Evolutionary conservation across 2,329 filamentous ascomycete species (phyloP), one percentile per base, ranked within the genome.

Genomic region (Penicillium sp.): DNA sequence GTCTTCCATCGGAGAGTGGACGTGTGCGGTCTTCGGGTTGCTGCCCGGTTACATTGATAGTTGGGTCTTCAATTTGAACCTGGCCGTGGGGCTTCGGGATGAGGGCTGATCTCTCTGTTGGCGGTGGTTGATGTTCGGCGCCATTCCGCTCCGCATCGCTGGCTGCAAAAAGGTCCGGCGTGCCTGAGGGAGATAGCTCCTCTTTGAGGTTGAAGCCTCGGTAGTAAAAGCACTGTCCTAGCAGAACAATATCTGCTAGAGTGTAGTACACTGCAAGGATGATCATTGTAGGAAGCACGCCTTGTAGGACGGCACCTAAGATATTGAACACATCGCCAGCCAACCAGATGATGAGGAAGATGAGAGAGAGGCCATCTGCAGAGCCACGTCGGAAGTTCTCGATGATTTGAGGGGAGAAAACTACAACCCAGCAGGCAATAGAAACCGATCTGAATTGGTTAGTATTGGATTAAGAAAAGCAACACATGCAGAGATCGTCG

Each of bases 251-350:
- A 70, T 97, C 93, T 60, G 92, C 92, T 38, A 96, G 82, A 17
- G 93, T 96, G 73, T 97, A 96, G 75, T 96, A 96, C 17, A 96
- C 84, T 13, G 93, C 93, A n/a, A 97, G 81, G 53, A 96, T 96
- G 61, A 91, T 88, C 92, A 97, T 97, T 0, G 93, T 99, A 1
- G 94, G 93, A 53, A 97, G 77, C 7, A 99, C 93, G 55, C 90
- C 89, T 74, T 97, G 93, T 12, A 97, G 75, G 17, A 97, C 86
- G 19, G 92, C 90, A n/a, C 93, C 93, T 3, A 96, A 82, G 62
- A 97, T 96, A 73, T 97, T 97, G 82, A 96, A 97, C 64, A 97
- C 87, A 86, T 99, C 94, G 52, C 94, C 94, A 1, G 88, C 82
- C 2, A 97, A 83, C 94, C 94, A 99, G 68, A 96, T 85, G 59